Percentiles rank a stretch among this genome's conserved stretches.
Evolutionary conservation across 2,329 filamentous ascomycete genomes (phyloP).

Genomic region (Hypomyces perniciosus): DNA sequence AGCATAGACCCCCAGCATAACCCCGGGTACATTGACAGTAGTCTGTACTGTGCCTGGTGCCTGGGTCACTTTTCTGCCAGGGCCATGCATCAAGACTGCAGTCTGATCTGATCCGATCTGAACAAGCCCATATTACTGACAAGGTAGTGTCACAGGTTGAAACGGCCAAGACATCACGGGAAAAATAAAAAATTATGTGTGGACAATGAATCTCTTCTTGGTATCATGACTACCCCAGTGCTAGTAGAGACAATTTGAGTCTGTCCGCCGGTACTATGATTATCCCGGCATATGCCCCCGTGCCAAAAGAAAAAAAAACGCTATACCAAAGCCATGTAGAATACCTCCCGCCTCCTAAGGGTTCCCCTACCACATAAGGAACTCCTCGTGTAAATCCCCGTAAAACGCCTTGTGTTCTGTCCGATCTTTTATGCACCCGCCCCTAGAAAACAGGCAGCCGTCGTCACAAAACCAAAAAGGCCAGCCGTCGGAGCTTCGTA

Average conservation of each 20-base stretch:
- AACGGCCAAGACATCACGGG: not conserved
- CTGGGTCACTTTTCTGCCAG: not conserved
- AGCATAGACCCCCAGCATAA: too few relatives aligned
- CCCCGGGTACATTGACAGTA: too few relatives aligned
- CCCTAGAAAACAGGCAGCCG: not conserved
- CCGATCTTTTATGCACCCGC: not conserved
- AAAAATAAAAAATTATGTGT: not conserved
- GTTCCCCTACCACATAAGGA: not conserved
- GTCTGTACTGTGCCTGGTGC: not conserved
- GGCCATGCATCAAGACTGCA: not conserved
- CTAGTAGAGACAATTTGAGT: not conserved
- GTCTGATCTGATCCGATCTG: too few relatives aligned
- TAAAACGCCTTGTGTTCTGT: slow-evolving; percentile 1
- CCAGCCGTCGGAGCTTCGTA: slow-evolving; percentile 4
- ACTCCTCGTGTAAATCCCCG: not conserved
- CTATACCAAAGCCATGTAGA: not conserved
- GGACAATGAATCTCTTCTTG: not conserved
- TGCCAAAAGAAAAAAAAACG: not conserved
- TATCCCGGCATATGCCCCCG: not conserved
- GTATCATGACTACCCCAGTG: not conserved
- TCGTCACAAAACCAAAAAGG: slow-evolving; percentile 5
- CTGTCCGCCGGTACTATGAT: not conserved
- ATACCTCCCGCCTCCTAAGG: not conserved
- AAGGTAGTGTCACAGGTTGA: too few relatives aligned
- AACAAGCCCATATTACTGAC: too few relatives aligned